These are phyloP conservation scores for Epicoccum nigrum DNA, from an alignment of 2,329 filamentous ascomycete species.

Conservation along the genomic window DNA sequence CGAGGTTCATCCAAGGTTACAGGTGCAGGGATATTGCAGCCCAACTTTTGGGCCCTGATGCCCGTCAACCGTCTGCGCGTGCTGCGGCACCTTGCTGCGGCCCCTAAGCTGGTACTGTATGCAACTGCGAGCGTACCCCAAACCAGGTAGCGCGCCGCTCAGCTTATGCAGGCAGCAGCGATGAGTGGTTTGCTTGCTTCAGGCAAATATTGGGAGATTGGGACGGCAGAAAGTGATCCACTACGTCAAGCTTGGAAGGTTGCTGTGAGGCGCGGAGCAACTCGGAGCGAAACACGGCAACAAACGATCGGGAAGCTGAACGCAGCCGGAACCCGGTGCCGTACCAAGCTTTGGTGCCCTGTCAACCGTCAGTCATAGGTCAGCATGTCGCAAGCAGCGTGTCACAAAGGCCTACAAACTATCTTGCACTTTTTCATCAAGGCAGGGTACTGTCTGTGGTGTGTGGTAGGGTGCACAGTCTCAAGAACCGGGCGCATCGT, in stretches of 20 bases:
- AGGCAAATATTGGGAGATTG: constrained; percentile 7
- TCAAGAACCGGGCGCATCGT: constrained; percentile 4
- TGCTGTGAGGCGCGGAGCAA: background rate
- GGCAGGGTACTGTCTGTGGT: too few relatives aligned
- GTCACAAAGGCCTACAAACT: constrained; percentile 5
- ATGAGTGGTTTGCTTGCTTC: constrained; percentile 11
- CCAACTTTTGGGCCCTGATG: constrained; percentile 25
- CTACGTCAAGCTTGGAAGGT: constrained; percentile 5
- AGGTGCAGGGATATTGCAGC: constrained; percentile 18
- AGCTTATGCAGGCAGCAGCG: constrained; percentile 12
- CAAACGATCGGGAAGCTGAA: constrained; percentile 3
- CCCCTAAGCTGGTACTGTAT: background rate
- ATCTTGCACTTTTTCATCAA: background rate
- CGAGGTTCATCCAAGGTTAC: constrained; percentile 7
- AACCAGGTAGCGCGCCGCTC: constrained; percentile 12
- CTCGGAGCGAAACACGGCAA: constrained; percentile 1
- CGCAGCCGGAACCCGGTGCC: constrained; percentile 6
- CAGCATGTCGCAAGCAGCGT: background rate
- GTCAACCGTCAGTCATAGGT: background rate
- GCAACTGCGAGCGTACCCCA: constrained; percentile 16
- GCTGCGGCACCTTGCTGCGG: constrained; percentile 10
- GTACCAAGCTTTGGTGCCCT: constrained; percentile 8
- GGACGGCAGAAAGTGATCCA: constrained; percentile 6
- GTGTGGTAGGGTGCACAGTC: constrained; percentile 5
- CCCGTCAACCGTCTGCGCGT: constrained; percentile 21